phyloP scores from a whole-genome alignment of 2,329 filamentous ascomycete genomes.

The Tolypocladium endophyticum region DNA sequence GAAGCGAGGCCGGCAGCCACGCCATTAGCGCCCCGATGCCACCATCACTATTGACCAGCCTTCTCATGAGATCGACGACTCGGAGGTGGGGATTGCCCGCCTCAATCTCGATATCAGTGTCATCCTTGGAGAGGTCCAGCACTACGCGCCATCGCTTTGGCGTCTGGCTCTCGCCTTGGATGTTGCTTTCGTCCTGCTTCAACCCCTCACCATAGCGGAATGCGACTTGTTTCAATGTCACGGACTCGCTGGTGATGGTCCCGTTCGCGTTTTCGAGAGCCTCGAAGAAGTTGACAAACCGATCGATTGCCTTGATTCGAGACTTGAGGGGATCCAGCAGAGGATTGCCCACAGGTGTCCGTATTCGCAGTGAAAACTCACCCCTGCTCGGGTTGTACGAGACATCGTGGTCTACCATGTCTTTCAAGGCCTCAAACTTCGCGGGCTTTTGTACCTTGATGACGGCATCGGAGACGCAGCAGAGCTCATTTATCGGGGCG shows the following conservation, averaged over 20 bases:
- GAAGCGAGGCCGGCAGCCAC: slow-evolving; percentile 50
- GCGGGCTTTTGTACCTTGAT: slow-evolving; percentile 41
- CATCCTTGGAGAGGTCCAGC: slow-evolving; percentile 43
- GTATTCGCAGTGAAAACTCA: slow-evolving; percentile 51
- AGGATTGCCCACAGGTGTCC: slow-evolving; percentile 45
- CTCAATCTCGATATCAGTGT: slow-evolving; percentile 50
- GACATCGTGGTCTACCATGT: slow-evolving; percentile 49
- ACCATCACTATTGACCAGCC: slow-evolving; percentile 43
- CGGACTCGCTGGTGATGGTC: slow-evolving; percentile 45
- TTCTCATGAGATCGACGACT: slow-evolving; percentile 47
- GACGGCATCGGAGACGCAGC: slow-evolving; percentile 39
- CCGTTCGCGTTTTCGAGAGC: slow-evolving; percentile 48
- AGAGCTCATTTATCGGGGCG: slow-evolving; percentile 13
- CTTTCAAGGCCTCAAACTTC: slow-evolving; percentile 44
- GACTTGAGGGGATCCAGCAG: slow-evolving; percentile 48
- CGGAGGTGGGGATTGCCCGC: slow-evolving; percentile 57
- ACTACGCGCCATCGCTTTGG: slow-evolving; percentile 37
- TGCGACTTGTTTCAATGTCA: slow-evolving; percentile 51
- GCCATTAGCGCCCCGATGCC: slow-evolving; percentile 42
- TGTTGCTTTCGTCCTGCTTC: slow-evolving; percentile 1
- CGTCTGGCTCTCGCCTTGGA: not conserved
- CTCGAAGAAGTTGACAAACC: slow-evolving; percentile 59
- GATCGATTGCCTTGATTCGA: slow-evolving; percentile 56
- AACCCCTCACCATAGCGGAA: slow-evolving; percentile 52
- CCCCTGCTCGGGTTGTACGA: slow-evolving; percentile 49